These are phyloP conservation scores for Angomonas ambiguus DNA, from an alignment of 208 protist genomes.

Conservation along the genomic window DNA sequence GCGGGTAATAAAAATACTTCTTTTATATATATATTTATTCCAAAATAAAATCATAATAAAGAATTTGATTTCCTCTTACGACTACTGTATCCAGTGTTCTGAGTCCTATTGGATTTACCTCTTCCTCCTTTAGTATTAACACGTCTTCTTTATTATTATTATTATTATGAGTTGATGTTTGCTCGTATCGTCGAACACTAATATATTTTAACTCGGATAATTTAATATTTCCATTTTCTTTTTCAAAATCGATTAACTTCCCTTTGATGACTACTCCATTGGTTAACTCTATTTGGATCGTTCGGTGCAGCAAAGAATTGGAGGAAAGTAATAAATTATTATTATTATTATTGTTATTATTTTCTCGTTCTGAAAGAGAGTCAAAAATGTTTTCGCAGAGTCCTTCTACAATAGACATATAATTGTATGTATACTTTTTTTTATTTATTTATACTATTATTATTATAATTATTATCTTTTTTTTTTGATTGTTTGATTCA, in stretches of 20 bases:
- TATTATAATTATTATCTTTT: slow-evolving; percentile 6
- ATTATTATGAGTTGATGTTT: background rate
- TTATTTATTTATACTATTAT: slow-evolving; percentile 3
- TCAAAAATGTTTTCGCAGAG: background rate
- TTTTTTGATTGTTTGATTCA: slow-evolving; percentile 1
- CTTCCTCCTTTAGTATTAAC: background rate
- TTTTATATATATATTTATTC: slow-evolving; percentile 9
- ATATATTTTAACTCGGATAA: background rate
- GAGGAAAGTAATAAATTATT: background rate
- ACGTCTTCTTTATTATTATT: background rate
- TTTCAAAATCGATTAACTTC: background rate
- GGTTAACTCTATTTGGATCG: background rate
- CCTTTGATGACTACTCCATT: background rate
- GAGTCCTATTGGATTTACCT: slow-evolving; percentile 19
- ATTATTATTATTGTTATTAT: background rate
- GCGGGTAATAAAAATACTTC: background rate
- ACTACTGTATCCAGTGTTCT: slow-evolving; percentile 28
- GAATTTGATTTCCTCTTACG: slow-evolving; percentile 26
- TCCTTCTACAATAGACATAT: no score
- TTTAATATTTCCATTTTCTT: background rate
- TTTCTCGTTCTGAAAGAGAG: background rate
- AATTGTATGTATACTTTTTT: background rate
- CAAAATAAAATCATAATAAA: slow-evolving; percentile 34
- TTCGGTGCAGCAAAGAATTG: background rate
- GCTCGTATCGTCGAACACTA: background rate